Conservation (phyloP, 2,329 filamentous ascomycete genomes). For the Neofusicoccum parvum region DNA sequence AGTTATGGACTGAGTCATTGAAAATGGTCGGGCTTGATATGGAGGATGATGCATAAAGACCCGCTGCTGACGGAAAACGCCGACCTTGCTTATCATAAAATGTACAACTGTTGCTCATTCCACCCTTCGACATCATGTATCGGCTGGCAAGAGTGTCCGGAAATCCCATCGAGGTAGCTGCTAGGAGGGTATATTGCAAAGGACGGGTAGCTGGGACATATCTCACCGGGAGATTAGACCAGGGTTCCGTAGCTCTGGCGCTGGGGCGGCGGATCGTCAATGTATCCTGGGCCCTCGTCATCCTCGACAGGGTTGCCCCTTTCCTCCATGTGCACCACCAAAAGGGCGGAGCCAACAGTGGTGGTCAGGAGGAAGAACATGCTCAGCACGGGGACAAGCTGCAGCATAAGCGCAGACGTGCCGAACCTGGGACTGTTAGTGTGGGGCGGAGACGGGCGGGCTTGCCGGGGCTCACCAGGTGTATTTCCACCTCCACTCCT, state of each 20-base stretch:
- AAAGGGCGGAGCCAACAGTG: slow-evolving; percentile 80
- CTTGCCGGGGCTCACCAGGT: slow-evolving; percentile 61
- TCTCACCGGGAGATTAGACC: background rate
- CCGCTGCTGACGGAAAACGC: too few species aligned
- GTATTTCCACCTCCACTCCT: slow-evolving; percentile 74
- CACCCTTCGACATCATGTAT: background rate
- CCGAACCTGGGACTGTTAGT: slow-evolving; percentile 64
- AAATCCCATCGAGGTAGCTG: too few species aligned
- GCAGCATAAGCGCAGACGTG: slow-evolving; percentile 77
- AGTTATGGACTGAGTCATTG: slow-evolving; percentile 23
- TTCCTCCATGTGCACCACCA: slow-evolving; percentile 78
- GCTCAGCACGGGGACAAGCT: slow-evolving; percentile 87
- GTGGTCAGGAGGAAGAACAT: slow-evolving; percentile 93
- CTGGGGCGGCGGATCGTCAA: slow-evolving; percentile 9
- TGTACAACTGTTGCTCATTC: background rate
- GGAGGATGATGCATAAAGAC: background rate
- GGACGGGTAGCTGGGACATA: too few species aligned
- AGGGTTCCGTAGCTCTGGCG: slow-evolving; percentile 9
- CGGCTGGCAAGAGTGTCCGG: background rate
- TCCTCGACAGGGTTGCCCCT: slow-evolving; percentile 32
- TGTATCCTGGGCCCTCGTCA: background rate
- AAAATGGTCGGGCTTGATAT: slow-evolving; percentile 25
- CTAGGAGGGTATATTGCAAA: too few species aligned
- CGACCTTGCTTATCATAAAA: background rate
- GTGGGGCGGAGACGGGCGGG: too few species aligned